Base-by-base conservation (phyloP, 257 asterid species). In the Jacaranda mimosifolia region DNA sequence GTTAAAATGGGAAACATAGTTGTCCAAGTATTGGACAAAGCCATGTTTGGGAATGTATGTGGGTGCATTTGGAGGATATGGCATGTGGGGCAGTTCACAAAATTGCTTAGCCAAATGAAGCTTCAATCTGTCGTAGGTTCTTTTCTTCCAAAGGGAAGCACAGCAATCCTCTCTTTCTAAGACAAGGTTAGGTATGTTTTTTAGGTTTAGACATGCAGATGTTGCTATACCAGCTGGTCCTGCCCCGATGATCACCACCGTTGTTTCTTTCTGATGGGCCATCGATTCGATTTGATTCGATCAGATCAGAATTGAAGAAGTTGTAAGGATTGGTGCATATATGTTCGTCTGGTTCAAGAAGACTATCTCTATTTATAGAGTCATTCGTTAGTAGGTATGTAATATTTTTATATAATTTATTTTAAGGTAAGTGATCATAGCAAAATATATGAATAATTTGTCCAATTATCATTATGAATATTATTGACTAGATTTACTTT, bases 211-310 rank as follows among this genome's bases (percentile, higher is more conserved):
- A 18, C 93, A 90, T 1, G 91, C 90, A 4, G 92, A 77, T 0
- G 89, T 80, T 15, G 96, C 89, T 17, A 92, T 32, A 9, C 97
- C 94, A 0, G 94, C 80, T 10, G 97, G 94, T 26, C 97, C 94
- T 0, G 89, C 92, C 3, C 96, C 94, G 0, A 87, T 79, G 6
- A 89, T 80, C 3, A 90, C 12, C 0, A 85, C 89, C 15, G 53
- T 72, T 0, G 70, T 74, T 80, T 79, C 85, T 17, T 82, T 42
- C 8, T 42, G 46, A 26, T 26, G 32, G 32, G 32, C 32, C 32
- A 26, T 26, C 32, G 32, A 26, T 26, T 26, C 32, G 2, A 26
- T 26, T 26, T 2, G 2, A 26, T 26, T 26, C 32, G 2, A 26
- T 26, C 2, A 26, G 32, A 26, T 26, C 32, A 26, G 32, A 26